Evolutionary conservation across 225 moss, liverwort and hornwort genomes (phyloP).

Genomic region (Marchantia polymorpha): DNA sequence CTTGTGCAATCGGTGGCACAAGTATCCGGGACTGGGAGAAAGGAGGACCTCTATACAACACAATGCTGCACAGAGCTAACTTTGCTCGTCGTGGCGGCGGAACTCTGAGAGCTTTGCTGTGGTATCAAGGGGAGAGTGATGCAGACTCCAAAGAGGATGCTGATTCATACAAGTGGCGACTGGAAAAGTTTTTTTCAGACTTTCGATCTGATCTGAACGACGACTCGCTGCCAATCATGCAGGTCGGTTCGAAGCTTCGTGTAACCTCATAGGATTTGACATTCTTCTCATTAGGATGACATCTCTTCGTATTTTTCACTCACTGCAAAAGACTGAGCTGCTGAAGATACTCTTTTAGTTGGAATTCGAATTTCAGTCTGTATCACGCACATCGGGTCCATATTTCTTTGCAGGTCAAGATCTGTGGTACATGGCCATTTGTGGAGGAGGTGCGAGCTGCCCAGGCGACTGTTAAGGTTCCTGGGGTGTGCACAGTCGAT

Average conservation of each 20-base stretch:
- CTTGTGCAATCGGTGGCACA: conserved; percentile 65
- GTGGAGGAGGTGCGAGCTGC: conserved; percentile 52
- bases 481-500: conserved; percentile 51
- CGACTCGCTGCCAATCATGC: conserved; percentile 52
- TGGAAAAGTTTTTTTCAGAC: conserved; percentile 48
- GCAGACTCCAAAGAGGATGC: conserved; percentile 30
- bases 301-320: too few species aligned
- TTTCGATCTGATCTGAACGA: conserved; percentile 54
- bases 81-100: conserved; percentile 41
- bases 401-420: conserved; percentile 50
- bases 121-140: conserved; percentile 85
- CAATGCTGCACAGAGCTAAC: conserved; percentile 57
- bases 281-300: not conserved
- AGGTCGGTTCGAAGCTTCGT: conserved; percentile 34
- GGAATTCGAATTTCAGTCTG: not conserved
- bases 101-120: conserved; percentile 50
- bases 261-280: not conserved
- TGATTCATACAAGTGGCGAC: conserved; percentile 40
- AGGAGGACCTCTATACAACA: conserved; percentile 47
- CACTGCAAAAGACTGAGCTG: not conserved
- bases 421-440: conserved; percentile 43
- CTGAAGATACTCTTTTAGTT: not conserved
- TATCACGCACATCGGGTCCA: not conserved
- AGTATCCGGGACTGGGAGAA: conserved; percentile 58
- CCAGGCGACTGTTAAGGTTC: conserved; percentile 42